Base-by-base conservation (phyloP, 768 basidiomycete species). In the Omphalotus guepiniiformis region DNA sequence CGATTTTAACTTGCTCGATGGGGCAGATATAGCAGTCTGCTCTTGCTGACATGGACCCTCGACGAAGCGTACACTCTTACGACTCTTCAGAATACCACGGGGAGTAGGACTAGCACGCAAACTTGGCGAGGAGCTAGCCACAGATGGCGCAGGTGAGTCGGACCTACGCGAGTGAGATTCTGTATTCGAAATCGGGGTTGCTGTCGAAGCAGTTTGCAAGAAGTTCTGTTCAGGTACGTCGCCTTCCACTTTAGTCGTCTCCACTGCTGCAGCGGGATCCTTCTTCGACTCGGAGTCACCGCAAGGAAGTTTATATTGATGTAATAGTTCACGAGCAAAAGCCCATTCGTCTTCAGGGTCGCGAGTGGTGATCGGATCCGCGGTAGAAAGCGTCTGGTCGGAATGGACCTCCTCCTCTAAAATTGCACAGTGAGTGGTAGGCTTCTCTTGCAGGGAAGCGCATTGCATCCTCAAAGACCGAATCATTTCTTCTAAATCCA, bases 31-130 rank as follows among this genome's bases (percentile, higher is more conserved):
- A n/a, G n/a, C n/a, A n/a, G n/a, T n/a, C n/a, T n/a, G 9, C 30
- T 42, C 41, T 25, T 5, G 37, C 8, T 21, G 8, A 19, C 28
- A 35, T 35, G 44, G 53, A 45, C 18, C 22, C 40, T 29, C 46
- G 53, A 68, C 68, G 53, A 76, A 76, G 36, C 73, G 68, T 46
- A 76, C 74, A 34, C 63, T 73, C 49, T 70, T 74, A 57, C 57
- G 63, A 46, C 59, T 62, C 49, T 70, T 71, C 28, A 71, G 58
- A 27, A 71, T 69, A 30, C 69, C 64, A 19, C 65, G 60, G 4
- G 59, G 59, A 18, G 59, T 55, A 11, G 53, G 42, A 9, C 8
- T 21, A 39, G 59, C 55, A n/a, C 54, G 53, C 25, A 57, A 54
- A 7, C 48, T 53, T 16, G 59, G 53, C 9, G 59, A 60, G 27